These are phyloP conservation scores for Lasiosphaeris hirsuta DNA, from an alignment of 495 filamentous ascomycete species.

Conservation along the genomic window DNA sequence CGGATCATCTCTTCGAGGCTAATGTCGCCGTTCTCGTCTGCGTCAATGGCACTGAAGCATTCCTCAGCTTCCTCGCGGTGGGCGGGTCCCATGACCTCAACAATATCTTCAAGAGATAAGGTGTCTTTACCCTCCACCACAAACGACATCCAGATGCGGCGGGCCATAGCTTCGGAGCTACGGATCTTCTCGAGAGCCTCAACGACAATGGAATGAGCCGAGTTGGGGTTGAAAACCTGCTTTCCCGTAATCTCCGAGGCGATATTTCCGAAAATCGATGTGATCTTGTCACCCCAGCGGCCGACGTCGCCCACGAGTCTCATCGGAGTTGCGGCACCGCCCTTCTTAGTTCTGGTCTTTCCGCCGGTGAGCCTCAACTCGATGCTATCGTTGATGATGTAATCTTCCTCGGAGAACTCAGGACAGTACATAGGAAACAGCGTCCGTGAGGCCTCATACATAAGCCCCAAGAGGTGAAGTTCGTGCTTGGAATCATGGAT, in stretches of 20 bases:
- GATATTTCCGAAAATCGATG: slow-evolving; percentile 87
- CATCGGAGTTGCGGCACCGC: slow-evolving; percentile 69
- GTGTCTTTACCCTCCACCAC: slow-evolving; percentile 83
- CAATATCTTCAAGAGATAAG: slow-evolving; percentile 74
- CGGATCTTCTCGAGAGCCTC: slow-evolving; percentile 80
- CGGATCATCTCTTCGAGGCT: slow-evolving; percentile 93
- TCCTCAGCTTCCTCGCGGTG: slow-evolving; percentile 74
- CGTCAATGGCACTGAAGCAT: slow-evolving; percentile 74
- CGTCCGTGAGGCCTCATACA: slow-evolving; percentile 84
- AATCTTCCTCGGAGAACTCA: slow-evolving; percentile 89
- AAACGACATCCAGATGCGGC: slow-evolving; percentile 96
- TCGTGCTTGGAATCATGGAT: slow-evolving; percentile 89
- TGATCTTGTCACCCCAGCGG: slow-evolving; percentile 85
- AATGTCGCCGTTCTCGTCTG: slow-evolving; percentile 89
- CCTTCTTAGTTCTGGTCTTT: slow-evolving; percentile 44
- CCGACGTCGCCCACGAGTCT: slow-evolving; percentile 74
- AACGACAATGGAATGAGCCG: slow-evolving; percentile 82
- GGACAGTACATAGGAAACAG: slow-evolving; percentile 89
- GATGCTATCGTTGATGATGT: slow-evolving; percentile 80
- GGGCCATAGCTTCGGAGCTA: slow-evolving; percentile 83
- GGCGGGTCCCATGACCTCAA: slow-evolving; percentile 78
- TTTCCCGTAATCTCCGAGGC: slow-evolving; percentile 93
- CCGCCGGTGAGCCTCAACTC: slow-evolving; percentile 45
- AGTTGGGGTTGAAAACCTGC: slow-evolving; percentile 85
- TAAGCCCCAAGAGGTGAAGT: slow-evolving; percentile 69